phyloP scores from a whole-genome alignment of 176 grass and related monocot species.

The Rhynchospora pubera region DNA sequence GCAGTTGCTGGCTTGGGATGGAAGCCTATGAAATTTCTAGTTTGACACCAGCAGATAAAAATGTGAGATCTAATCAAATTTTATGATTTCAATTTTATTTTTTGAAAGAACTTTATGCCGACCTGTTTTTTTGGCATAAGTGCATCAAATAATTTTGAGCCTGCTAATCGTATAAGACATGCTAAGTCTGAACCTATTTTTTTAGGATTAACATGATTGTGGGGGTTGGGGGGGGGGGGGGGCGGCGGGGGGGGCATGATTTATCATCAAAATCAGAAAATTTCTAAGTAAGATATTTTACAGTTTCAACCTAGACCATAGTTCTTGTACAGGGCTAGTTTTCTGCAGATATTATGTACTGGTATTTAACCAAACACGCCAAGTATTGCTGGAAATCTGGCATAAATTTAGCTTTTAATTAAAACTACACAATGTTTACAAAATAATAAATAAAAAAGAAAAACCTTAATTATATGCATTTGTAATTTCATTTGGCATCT shows the following conservation, averaged over 20 bases:
- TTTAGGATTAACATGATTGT: background rate
- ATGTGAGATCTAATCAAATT: constrained; percentile 34
- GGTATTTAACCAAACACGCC: background rate
- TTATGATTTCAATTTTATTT: background rate
- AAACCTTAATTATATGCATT: background rate
- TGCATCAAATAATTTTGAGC: background rate
- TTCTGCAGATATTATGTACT: background rate
- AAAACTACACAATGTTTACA: background rate
- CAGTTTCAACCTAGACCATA: background rate
- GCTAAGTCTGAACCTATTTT: background rate
- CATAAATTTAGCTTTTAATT: background rate
- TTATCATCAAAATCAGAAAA: background rate
- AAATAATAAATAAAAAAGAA: background rate
- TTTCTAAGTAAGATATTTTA: background rate
- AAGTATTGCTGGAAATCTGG: background rate
- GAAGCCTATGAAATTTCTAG: constrained; percentile 54
- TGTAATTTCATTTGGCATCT: background rate
- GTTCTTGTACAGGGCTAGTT: background rate
- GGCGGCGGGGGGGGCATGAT: background rate
- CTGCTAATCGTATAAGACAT: background rate
- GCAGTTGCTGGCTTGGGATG: constrained; percentile 47
- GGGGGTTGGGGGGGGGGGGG: too few relatives aligned
- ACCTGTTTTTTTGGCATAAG: too few relatives aligned
- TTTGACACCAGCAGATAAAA: constrained; percentile 79
- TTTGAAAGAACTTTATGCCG: background rate